Conservation (phyloP, 2,329 filamentous ascomycete species). For the Ascochyta fabae region DNA sequence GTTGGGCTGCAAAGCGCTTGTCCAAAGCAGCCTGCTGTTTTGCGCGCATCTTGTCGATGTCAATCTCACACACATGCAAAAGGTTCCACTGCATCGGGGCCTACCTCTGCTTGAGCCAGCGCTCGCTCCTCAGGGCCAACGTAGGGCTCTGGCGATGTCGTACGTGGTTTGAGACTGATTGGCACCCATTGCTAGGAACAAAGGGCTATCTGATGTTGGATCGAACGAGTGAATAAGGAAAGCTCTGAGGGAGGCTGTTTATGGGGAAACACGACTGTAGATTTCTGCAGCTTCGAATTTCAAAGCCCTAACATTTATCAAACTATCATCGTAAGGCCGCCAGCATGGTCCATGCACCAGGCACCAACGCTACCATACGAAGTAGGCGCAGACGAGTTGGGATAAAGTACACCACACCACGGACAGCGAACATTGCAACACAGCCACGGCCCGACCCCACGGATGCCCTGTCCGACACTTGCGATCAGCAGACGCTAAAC, state of each 20-base stretch:
- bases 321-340: conserved; percentile 3
- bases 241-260: no score
- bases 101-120: conserved; percentile 34
- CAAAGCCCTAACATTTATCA: neutral
- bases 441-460: neutral
- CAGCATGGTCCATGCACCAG: conserved; percentile 9
- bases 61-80: neutral
- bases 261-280: no score
- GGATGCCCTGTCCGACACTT: no score
- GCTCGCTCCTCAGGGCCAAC: conserved; percentile 33
- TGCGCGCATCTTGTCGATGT: conserved; percentile 36
- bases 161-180: conserved; percentile 27
- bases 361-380: conserved; percentile 5
- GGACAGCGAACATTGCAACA: neutral
- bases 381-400: neutral
- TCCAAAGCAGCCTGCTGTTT: conserved; percentile 40
- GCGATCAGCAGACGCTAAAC: no score
- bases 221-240: no score
- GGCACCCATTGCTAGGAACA: conserved; percentile 29
- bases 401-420: neutral
- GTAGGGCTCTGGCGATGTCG: conserved; percentile 28
- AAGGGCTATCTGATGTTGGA: no score
- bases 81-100: neutral
- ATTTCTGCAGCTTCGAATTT: neutral
- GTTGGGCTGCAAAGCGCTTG: conserved; percentile 30